phyloP scores from a whole-genome alignment of 768 basidiomycete genomes.

The Agaricus sinodeliciosus region DNA sequence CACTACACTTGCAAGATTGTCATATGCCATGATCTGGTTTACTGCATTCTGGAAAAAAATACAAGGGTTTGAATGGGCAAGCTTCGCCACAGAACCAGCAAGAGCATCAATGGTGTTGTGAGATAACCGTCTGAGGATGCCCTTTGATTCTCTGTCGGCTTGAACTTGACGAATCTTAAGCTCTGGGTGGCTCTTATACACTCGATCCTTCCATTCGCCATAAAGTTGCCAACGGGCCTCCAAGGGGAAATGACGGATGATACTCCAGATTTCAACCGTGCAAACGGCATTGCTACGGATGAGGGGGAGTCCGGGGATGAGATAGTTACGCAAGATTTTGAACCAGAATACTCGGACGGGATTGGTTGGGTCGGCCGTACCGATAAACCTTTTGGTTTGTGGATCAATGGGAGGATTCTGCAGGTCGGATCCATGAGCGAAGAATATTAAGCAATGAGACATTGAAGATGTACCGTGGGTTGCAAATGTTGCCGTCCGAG shows the following conservation, averaged over 20 bases:
- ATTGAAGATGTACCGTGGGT: slow-evolving; percentile 17
- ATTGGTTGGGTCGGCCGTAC: slow-evolving; percentile 47
- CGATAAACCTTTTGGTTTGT: slow-evolving; percentile 52
- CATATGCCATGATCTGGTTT: slow-evolving; percentile 93
- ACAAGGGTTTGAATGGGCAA: slow-evolving; percentile 91
- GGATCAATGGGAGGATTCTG: slow-evolving; percentile 47
- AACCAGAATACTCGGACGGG: slow-evolving; percentile 81
- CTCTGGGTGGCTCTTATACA: slow-evolving; percentile 72
- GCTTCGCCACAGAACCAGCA: slow-evolving; percentile 83
- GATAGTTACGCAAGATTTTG: slow-evolving; percentile 66
- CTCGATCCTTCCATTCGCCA: slow-evolving; percentile 85
- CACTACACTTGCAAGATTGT: slow-evolving; percentile 85
- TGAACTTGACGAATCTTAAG: slow-evolving; percentile 75
- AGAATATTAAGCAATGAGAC: background rate
- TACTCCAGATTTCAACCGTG: slow-evolving; percentile 89
- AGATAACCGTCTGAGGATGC: slow-evolving; percentile 81
- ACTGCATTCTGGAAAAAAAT: slow-evolving; percentile 87
- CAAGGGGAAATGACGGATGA: slow-evolving; percentile 74
- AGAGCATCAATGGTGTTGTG: slow-evolving; percentile 79
- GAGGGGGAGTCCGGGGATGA: slow-evolving; percentile 84
- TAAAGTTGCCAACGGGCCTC: slow-evolving; percentile 85
- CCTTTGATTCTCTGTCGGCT: slow-evolving; percentile 84
- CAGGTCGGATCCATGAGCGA: background rate
- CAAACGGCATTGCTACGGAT: slow-evolving; percentile 83
- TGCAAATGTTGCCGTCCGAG: slow-evolving; percentile 63